Conservation (phyloP, 2,329 filamentous ascomycete genomes). For the Penicillium polonicum region DNA sequence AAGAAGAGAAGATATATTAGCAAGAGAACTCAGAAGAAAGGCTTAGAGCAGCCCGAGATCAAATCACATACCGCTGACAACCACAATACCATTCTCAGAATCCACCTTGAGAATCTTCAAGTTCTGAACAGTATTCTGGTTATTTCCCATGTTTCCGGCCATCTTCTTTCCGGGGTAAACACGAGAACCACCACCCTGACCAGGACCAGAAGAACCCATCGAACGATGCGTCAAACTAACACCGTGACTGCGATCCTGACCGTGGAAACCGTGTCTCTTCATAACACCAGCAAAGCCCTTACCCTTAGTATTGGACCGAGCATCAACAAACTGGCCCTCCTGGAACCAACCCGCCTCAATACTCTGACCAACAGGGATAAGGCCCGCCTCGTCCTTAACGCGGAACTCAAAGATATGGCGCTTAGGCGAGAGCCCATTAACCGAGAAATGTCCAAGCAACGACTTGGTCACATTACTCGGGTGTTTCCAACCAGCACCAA, state of each 20-base stretch:
- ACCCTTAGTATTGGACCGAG: conserved; percentile 73
- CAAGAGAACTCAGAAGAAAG: not conserved
- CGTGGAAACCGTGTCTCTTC: conserved; percentile 89
- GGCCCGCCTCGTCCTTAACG: conserved; percentile 69
- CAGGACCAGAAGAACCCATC: conserved; percentile 84
- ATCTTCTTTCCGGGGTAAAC: conserved; percentile 97
- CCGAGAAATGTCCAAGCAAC: conserved; percentile 83
- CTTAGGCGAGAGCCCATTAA: conserved; percentile 79
- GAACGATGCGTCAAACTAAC: conserved; percentile 91
- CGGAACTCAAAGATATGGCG: conserved; percentile 80
- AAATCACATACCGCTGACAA: conserved; percentile 68
- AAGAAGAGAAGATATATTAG: conserved; percentile 10
- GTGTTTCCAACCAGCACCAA: conserved; percentile 75
- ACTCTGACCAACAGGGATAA: conserved; percentile 71
- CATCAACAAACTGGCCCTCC: conserved; percentile 86
- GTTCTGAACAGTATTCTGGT: conserved; percentile 87
- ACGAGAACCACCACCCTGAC: conserved; percentile 87
- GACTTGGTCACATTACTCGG: conserved; percentile 76
- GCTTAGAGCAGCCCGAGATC: not conserved
- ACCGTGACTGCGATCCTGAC: conserved; percentile 90
- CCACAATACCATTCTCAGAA: conserved; percentile 78
- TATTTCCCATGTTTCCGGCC: conserved; percentile 91
- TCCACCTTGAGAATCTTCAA: conserved; percentile 86
- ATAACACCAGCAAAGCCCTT: conserved; percentile 97
- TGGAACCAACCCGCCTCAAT: conserved; percentile 89